phyloP scores from a whole-genome alignment of 2,329 filamentous ascomycete species.

The Stenocarpella maydis region DNA sequence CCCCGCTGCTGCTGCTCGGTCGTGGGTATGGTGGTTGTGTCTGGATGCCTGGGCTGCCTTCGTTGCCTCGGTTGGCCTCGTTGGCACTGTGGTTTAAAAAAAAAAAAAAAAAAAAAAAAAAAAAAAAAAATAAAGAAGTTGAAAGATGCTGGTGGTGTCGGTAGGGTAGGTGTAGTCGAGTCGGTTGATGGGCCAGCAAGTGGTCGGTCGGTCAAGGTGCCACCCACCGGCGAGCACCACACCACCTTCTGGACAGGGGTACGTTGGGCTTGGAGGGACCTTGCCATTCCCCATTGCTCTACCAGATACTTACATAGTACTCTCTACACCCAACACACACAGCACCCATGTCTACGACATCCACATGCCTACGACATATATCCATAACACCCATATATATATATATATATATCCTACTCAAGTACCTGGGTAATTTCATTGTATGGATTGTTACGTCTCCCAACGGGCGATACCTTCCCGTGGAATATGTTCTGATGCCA shows the following conservation, averaged over 20 bases:
- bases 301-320: no score
- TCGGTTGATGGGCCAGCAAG: neutral
- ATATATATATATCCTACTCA: no score
- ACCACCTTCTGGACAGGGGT: constrained; percentile 19
- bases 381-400: no score
- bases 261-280: constrained; percentile 5
- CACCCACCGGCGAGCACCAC: neutral
- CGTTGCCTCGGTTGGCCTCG: neutral
- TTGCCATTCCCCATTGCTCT: neutral
- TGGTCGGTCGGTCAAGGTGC: constrained; percentile 5
- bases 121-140: neutral
- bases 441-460: no score
- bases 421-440: no score
- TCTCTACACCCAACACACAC: neutral
- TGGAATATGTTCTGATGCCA: no score
- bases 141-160: constrained; percentile 1
- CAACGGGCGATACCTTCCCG: no score
- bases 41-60: neutral
- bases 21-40: no score
- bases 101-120: no score
- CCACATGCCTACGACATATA: no score
- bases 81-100: neutral
- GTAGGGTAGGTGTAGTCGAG: neutral
- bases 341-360: no score
- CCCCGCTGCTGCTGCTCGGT: no score